phyloP scores from a whole-genome alignment of 768 basidiomycete species.

The Coprinellus aureogranulatus region DNA sequence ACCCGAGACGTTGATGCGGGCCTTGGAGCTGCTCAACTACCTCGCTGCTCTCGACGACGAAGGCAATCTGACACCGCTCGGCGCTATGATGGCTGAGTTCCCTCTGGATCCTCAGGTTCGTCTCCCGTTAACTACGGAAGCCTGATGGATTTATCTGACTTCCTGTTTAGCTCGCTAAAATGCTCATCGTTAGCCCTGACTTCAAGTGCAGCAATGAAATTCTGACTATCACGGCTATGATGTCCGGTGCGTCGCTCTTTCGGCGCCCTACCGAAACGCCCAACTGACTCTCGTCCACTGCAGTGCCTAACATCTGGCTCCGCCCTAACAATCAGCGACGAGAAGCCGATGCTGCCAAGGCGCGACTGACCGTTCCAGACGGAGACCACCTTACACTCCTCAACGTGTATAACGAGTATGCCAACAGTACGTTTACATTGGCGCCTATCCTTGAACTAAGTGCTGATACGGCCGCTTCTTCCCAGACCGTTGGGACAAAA shows the following conservation, averaged over 20 bases:
- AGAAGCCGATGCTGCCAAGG: constrained; percentile 92
- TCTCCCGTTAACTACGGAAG: background rate
- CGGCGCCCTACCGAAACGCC: background rate
- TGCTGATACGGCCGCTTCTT: background rate
- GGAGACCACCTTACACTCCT: constrained; percentile 95
- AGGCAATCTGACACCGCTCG: constrained; percentile 83
- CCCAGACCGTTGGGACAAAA: constrained; percentile 70
- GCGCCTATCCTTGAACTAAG: background rate
- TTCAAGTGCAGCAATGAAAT: constrained; percentile 97
- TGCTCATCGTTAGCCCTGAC: constrained; percentile 91
- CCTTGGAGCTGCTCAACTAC: constrained; percentile 90
- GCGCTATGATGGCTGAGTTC: constrained; percentile 94
- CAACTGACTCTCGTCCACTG: background rate
- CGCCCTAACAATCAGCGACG: constrained; percentile 84
- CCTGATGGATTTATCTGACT: background rate
- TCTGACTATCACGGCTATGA: constrained; percentile 92
- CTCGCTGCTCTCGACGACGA: constrained; percentile 92
- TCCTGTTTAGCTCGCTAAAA: constrained; percentile 70
- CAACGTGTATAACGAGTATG: constrained; percentile 94
- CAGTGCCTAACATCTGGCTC: constrained; percentile 93
- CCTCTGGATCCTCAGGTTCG: constrained; percentile 94
- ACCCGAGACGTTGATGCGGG: constrained; percentile 95
- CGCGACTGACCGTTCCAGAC: constrained; percentile 82
- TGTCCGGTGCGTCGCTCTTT: constrained; percentile 63
- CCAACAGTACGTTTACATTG: constrained; percentile 55